Conservation (phyloP, 208 protist species). For the Leishmania major region DNA sequence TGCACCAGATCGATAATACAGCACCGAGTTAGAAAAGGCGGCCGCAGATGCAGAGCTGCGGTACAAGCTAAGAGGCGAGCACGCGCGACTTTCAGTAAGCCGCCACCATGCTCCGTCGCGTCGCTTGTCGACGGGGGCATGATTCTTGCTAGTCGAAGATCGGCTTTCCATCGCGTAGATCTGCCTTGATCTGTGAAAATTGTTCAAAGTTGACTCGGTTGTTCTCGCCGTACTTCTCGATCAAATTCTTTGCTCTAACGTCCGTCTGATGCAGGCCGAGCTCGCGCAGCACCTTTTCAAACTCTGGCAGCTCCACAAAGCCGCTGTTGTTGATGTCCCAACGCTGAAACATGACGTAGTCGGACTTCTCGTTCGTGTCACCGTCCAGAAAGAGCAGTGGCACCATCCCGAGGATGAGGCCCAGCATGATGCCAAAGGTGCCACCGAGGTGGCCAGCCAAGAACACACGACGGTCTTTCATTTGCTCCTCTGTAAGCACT, state of each 20-base stretch:
- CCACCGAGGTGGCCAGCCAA: constrained; percentile 89
- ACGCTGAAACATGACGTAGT: constrained; percentile 78
- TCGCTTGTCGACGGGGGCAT: neutral
- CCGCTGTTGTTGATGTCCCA: constrained; percentile 81
- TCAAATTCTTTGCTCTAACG: constrained; percentile 41
- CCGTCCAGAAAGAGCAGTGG: constrained; percentile 76
- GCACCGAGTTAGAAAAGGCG: constrained; percentile 11
- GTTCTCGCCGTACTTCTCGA: constrained; percentile 75
- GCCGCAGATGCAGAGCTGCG: neutral
- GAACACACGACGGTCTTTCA: constrained; percentile 83
- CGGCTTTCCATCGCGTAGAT: constrained; percentile 67
- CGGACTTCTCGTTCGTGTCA: constrained; percentile 74
- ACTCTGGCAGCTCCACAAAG: constrained; percentile 70
- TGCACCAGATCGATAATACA: constrained; percentile 6
- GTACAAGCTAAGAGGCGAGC: neutral
- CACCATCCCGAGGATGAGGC: constrained; percentile 87
- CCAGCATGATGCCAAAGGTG: constrained; percentile 86
- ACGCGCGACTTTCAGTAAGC: too few relatives aligned
- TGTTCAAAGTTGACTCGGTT: constrained; percentile 74
- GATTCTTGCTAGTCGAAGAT: constrained; percentile 53
- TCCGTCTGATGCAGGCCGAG: constrained; percentile 55
- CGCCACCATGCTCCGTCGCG: neutral
- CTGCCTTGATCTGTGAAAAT: constrained; percentile 67
- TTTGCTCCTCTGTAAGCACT: constrained; percentile 83
- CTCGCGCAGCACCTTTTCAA: constrained; percentile 60